A percentile compares a stretch with the other conserved stretches of the same genome.
phyloP scores from a whole-genome alignment of 2,329 filamentous ascomycete genomes.

The Fusarium stilboides region DNA sequence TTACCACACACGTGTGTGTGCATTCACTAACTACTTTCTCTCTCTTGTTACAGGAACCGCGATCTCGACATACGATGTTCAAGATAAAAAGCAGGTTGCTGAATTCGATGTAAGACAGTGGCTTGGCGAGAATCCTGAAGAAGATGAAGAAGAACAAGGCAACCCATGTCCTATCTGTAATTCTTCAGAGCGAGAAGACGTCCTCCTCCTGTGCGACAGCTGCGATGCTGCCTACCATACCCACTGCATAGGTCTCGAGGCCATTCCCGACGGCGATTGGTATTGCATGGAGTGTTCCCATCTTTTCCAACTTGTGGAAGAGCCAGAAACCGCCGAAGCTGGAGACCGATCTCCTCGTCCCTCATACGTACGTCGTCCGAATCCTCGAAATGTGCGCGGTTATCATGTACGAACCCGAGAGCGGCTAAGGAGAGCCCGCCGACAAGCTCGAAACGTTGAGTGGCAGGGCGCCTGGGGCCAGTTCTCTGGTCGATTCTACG shows the following conservation, averaged over 20 bases:
- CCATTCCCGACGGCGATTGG: slow-evolving; percentile 84
- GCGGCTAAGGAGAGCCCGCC: slow-evolving; percentile 68
- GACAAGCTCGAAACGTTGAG: slow-evolving; percentile 80
- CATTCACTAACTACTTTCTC: slow-evolving; percentile 39
- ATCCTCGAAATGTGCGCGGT: slow-evolving; percentile 53
- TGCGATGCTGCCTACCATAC: slow-evolving; percentile 94
- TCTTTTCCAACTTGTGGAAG: slow-evolving; percentile 58
- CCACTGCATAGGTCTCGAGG: slow-evolving; percentile 87
- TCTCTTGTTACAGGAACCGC: slow-evolving; percentile 63
- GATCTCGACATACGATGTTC: slow-evolving; percentile 74
- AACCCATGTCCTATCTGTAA: slow-evolving; percentile 89
- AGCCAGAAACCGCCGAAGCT: slow-evolving; percentile 54
- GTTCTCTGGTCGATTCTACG: slow-evolving; percentile 73
- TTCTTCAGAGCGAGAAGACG: slow-evolving; percentile 83
- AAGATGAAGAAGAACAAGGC: slow-evolving; percentile 78
- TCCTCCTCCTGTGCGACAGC: slow-evolving; percentile 90
- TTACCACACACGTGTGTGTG: slow-evolving; percentile 33
- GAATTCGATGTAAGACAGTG: slow-evolving; percentile 86
- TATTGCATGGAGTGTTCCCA: slow-evolving; percentile 88
- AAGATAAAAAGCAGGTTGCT: slow-evolving; percentile 90
- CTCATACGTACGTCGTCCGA: slow-evolving; percentile 52
- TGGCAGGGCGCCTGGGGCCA: slow-evolving; percentile 91
- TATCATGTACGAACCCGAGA: slow-evolving; percentile 68
- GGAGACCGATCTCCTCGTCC: slow-evolving; percentile 54
- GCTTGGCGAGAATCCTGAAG: slow-evolving; percentile 80